Percentiles rank a stretch among this genome's conserved stretches.
Evolutionary conservation across 208 protist genomes (phyloP).

Genomic region (Porcisia hertigi): DNA sequence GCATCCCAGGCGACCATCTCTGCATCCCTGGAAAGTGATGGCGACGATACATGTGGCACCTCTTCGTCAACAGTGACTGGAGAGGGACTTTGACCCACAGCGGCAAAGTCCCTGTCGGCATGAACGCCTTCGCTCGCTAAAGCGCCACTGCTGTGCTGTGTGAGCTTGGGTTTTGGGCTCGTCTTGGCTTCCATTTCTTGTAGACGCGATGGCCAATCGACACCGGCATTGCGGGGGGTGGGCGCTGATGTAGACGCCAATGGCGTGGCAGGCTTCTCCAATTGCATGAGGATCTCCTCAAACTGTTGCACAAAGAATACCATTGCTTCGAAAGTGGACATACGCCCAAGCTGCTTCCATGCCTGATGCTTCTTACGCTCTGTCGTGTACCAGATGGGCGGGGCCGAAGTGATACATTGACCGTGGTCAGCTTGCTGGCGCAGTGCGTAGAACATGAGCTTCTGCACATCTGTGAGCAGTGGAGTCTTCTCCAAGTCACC

Average conservation of each 20-base stretch:
- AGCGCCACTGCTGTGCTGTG: not conserved
- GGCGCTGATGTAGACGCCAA: not conserved
- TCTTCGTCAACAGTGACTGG: not conserved
- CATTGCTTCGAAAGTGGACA: conserved; percentile 82
- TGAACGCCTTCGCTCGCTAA: not conserved
- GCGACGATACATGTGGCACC: not conserved
- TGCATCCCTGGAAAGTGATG: not conserved
- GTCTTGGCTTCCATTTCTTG: conserved; percentile 1
- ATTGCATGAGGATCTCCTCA: conserved; percentile 30
- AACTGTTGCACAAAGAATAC: conserved; percentile 77
- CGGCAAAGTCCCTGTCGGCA: not conserved
- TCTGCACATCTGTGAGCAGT: conserved; percentile 53
- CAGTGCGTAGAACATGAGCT: conserved; percentile 79
- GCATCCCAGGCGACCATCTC: conserved; percentile 40
- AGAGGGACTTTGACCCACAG: not conserved
- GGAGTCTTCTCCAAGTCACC: conserved; percentile 52
- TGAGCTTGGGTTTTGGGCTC: not conserved
- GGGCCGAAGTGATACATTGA: conserved; percentile 55
- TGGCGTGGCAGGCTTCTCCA: conserved; percentile 8
- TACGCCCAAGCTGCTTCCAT: conserved; percentile 67
- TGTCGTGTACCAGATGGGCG: conserved; percentile 60
- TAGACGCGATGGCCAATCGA: conserved; percentile 28
- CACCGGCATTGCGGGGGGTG: too few relatives aligned
- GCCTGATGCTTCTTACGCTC: conserved; percentile 76
- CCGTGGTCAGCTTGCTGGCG: conserved; percentile 71